Evolutionary conservation across 305 asterid genomes (phyloP).

Genomic region (Fraxinus velutina): DNA sequence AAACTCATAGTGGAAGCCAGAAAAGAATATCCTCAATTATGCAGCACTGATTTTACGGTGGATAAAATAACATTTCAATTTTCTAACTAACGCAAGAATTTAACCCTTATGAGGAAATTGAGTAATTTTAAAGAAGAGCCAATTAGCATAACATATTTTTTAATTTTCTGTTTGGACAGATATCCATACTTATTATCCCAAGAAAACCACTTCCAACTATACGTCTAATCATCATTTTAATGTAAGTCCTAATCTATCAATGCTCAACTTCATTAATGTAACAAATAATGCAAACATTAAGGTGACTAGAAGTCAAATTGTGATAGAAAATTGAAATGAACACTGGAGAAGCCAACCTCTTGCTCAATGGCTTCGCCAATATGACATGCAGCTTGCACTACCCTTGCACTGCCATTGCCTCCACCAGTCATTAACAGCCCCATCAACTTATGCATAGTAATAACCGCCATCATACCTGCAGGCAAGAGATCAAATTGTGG

Average conservation of each 20-base stretch:
- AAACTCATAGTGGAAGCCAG: background rate
- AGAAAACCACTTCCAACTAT: background rate
- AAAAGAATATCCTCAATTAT: background rate
- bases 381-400: conserved; percentile 66
- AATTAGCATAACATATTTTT: background rate
- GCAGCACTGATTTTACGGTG: background rate
- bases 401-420: conserved; percentile 63
- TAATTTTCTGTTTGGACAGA: background rate
- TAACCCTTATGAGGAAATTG: background rate
- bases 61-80: background rate
- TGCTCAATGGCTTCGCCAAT: conserved; percentile 93
- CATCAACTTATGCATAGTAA: conserved; percentile 91
- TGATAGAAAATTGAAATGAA: background rate
- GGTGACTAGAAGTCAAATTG: background rate
- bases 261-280: background rate
- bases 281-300: background rate
- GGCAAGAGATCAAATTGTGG: conserved; percentile 66
- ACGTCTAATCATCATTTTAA: background rate
- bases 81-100: background rate
- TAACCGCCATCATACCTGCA: conserved; percentile 92
- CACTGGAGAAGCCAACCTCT: conserved; percentile 52
- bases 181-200: background rate
- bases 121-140: background rate
- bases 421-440: conserved; percentile 84
- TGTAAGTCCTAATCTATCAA: background rate